Evolutionary conservation across 1,139 yeast species (phyloP).

Genomic region (Yamadazyma dendronema): DNA sequence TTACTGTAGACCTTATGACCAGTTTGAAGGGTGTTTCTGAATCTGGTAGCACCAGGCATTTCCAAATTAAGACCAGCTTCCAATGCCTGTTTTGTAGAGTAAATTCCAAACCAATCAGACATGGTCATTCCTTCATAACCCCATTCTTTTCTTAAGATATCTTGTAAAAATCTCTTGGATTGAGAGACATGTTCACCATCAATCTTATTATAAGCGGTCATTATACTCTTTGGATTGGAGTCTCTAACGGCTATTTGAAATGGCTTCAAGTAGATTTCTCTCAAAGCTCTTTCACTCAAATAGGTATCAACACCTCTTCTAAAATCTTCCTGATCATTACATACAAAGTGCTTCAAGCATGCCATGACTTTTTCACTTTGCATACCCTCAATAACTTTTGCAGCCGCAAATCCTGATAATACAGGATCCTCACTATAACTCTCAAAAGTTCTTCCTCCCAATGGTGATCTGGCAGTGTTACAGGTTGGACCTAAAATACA

Average conservation of each 20-base stretch:
- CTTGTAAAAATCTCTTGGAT: slow-evolving; percentile 37
- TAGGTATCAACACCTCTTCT: slow-evolving; percentile 47
- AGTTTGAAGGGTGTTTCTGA: slow-evolving; percentile 40
- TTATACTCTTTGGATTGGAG: slow-evolving; percentile 49
- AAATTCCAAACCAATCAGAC: slow-evolving; percentile 68
- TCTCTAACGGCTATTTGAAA: slow-evolving; percentile 57
- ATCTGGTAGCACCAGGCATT: slow-evolving; percentile 61
- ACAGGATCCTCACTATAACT: slow-evolving; percentile 63
- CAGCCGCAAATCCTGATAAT: slow-evolving; percentile 52
- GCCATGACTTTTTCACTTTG: slow-evolving; percentile 54
- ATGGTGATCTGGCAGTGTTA: slow-evolving; percentile 57
- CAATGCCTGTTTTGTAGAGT: slow-evolving; percentile 44
- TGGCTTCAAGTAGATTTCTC: slow-evolving; percentile 61
- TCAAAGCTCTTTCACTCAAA: slow-evolving; percentile 55
- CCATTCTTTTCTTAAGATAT: slow-evolving; percentile 55
- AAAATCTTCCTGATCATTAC: slow-evolving; percentile 61
- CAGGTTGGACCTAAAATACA: slow-evolving; percentile 55
- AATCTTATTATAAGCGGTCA: slow-evolving; percentile 61
- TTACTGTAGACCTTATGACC: slow-evolving; percentile 34
- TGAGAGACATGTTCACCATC: slow-evolving; percentile 58
- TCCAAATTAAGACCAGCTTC: slow-evolving; percentile 60
- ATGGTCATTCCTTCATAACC: slow-evolving; percentile 52
- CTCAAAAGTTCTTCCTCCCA: slow-evolving; percentile 67
- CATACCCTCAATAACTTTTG: slow-evolving; percentile 51
- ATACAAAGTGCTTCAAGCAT: slow-evolving; percentile 57